Evolutionary conservation across 257 asterid genomes (phyloP).

Genomic region (Solanum commersonii): DNA sequence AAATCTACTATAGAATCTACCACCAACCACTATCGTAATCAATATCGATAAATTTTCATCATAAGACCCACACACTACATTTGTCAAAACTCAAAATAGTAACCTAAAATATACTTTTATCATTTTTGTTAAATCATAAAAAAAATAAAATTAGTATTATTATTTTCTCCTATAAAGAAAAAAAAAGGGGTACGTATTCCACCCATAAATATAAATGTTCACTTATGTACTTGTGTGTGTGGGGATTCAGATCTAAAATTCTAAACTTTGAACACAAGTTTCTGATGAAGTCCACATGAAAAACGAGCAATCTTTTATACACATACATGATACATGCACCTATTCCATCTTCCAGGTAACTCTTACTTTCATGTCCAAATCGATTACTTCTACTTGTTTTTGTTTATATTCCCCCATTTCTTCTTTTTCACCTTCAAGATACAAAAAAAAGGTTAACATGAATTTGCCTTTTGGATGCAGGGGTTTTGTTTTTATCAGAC

Average conservation of each 20-base stretch:
- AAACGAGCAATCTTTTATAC: neutral
- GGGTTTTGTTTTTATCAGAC: neutral
- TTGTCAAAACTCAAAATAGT: neutral
- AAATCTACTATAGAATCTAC: neutral
- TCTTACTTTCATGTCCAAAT: neutral
- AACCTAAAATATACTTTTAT: neutral
- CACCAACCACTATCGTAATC: no score
- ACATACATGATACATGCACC: neutral
- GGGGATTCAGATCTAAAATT: slow-evolving; percentile 7
- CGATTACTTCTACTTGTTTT: neutral
- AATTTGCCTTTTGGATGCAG: neutral
- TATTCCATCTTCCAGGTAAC: neutral
- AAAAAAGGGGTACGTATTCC: neutral
- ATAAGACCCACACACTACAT: neutral
- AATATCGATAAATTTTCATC: neutral
- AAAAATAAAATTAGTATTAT: no score
- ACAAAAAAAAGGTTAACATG: neutral
- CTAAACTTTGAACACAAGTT: neutral
- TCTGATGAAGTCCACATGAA: slow-evolving; percentile 4
- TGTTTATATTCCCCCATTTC: neutral
- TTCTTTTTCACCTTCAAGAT: neutral
- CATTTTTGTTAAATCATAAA: neutral
- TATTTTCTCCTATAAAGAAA: neutral
- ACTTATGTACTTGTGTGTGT: neutral
- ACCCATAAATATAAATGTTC: neutral